Conservation (phyloP, 257 asterid species). For the Echites panduratus region DNA sequence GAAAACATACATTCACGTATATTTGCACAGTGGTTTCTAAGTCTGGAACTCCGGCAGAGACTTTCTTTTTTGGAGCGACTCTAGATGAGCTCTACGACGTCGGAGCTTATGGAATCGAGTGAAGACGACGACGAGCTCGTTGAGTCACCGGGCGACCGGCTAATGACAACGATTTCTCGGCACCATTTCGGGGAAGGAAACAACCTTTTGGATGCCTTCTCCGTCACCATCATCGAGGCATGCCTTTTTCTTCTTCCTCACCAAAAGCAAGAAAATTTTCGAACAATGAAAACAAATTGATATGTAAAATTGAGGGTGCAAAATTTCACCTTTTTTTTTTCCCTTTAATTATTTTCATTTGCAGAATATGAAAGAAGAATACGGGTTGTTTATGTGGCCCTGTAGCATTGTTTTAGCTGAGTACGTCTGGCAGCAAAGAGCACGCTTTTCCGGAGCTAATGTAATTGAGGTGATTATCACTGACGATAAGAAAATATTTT, state of each 20-base stretch:
- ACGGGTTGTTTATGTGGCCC: constrained; percentile 94
- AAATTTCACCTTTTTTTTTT: background rate
- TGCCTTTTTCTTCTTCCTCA: constrained; percentile 13
- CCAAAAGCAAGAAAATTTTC: background rate
- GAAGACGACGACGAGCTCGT: constrained; percentile 17
- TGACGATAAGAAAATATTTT: background rate
- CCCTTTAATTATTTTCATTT: constrained; percentile 5
- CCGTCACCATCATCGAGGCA: constrained; percentile 62
- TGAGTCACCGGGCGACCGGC: constrained; percentile 24
- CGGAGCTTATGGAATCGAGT: constrained; percentile 21
- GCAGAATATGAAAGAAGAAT: constrained; percentile 92
- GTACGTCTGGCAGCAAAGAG: constrained; percentile 79
- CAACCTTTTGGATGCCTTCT: constrained; percentile 30
- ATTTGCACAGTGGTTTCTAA: no score
- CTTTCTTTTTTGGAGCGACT: background rate
- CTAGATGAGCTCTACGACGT: constrained; percentile 2
- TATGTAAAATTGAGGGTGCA: background rate
- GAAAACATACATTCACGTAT: no score
- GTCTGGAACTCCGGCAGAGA: no score
- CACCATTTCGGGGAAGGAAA: constrained; percentile 44
- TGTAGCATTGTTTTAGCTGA: constrained; percentile 85
- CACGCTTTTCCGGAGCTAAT: constrained; percentile 60
- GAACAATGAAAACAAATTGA: background rate
- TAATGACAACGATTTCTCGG: constrained; percentile 52
- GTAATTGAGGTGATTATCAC: constrained; percentile 61